Evolutionary conservation across 192 early-diverging fungal genomes (phyloP).

Genomic region (Entomortierella beljakovae): DNA sequence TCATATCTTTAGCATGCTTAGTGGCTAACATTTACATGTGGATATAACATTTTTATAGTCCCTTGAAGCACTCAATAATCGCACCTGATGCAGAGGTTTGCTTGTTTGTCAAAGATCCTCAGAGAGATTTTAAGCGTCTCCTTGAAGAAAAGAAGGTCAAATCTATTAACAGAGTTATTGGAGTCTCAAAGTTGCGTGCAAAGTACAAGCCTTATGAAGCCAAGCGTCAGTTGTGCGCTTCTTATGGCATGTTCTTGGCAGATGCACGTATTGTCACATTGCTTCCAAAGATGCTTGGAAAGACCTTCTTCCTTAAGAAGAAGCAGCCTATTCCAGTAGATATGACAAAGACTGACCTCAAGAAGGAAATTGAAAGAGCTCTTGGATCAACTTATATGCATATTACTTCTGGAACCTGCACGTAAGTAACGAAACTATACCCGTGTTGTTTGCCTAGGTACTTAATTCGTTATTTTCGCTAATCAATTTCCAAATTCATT

Average conservation of each 20-base stretch:
- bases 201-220: conserved; percentile 87
- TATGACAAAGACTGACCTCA: conserved; percentile 68
- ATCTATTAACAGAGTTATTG: conserved; percentile 78
- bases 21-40: too few relatives aligned
- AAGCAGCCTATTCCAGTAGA: conserved; percentile 85
- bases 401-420: conserved; percentile 68
- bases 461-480: too few relatives aligned
- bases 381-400: conserved; percentile 73
- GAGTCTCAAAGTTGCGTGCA: conserved; percentile 78
- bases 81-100: conserved; percentile 80
- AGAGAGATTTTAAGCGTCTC: conserved; percentile 80
- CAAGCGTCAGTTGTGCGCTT: conserved; percentile 75
- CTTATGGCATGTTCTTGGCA: conserved; percentile 90
- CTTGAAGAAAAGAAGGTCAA: conserved; percentile 72
- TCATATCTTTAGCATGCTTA: too few relatives aligned
- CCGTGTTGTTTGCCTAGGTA: too few relatives aligned
- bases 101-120: conserved; percentile 89
- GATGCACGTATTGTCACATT: conserved; percentile 84
- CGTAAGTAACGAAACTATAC: conserved; percentile 56
- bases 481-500: not conserved
- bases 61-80: conserved; percentile 75
- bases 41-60: too few relatives aligned
- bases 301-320: conserved; percentile 85
- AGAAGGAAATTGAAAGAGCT: conserved; percentile 70
- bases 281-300: conserved; percentile 85